Evolutionary conservation across 805 yeast species (phyloP).

Genomic region (Candida nemodendra): DNA sequence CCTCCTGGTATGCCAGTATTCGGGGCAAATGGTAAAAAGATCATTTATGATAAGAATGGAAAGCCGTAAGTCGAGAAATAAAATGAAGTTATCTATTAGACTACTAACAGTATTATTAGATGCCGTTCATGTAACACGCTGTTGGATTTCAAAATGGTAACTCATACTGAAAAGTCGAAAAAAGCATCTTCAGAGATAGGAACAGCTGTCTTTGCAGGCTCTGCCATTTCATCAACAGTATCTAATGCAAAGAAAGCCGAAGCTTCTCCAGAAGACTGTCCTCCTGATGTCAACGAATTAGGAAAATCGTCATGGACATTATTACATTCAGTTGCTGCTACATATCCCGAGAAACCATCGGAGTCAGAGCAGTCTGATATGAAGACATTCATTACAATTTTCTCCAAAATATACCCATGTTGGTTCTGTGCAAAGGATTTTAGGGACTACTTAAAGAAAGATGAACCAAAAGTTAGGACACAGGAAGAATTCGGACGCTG

Average conservation of each 20-base stretch:
- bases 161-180: slow-evolving; percentile 22
- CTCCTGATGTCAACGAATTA: slow-evolving; percentile 79
- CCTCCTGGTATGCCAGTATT: slow-evolving; percentile 37
- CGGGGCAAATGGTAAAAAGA: slow-evolving; percentile 64
- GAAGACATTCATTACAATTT: slow-evolving; percentile 63
- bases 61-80: slow-evolving; percentile 70
- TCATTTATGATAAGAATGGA: slow-evolving; percentile 83
- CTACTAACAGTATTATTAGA: slow-evolving; percentile 17
- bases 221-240: slow-evolving; percentile 15
- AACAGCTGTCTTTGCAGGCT: slow-evolving; percentile 19
- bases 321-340: slow-evolving; percentile 85
- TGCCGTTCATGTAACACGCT: slow-evolving; percentile 89
- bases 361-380: slow-evolving; percentile 65
- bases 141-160: slow-evolving; percentile 73
- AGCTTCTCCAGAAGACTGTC: slow-evolving; percentile 46
- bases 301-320: slow-evolving; percentile 93
- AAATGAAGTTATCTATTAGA: no score
- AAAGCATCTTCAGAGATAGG: slow-evolving; percentile 8
- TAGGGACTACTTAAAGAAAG: slow-evolving; percentile 50
- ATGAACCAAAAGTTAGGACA: slow-evolving; percentile 56
- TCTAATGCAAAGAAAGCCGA: slow-evolving; percentile 22
- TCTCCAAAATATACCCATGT: slow-evolving; percentile 87
- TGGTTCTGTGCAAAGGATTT: slow-evolving; percentile 92
- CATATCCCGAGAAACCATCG: slow-evolving; percentile 73
- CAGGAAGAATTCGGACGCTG: slow-evolving; percentile 84